Evolutionary conservation across 768 basidiomycete species (phyloP).

Genomic region (Butyriboletus loyo): DNA sequence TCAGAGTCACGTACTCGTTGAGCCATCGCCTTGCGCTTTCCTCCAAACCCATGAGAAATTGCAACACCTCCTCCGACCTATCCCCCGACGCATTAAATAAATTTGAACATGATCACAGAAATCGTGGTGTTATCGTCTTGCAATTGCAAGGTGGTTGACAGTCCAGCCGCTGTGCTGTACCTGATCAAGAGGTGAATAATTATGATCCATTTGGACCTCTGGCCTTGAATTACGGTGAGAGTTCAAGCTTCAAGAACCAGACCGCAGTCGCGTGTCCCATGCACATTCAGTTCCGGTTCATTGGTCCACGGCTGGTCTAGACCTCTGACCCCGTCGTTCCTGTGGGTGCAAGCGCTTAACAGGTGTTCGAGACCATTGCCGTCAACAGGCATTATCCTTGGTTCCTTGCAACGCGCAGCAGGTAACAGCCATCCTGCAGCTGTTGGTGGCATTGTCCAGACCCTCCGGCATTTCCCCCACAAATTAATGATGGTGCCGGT

Average conservation of each 20-base stretch:
- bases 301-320: constrained; percentile 9
- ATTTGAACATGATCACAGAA: not conserved
- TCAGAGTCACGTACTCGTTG: not conserved
- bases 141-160: not conserved
- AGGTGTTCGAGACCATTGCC: constrained; percentile 7
- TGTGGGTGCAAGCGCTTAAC: not conserved
- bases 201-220: not conserved
- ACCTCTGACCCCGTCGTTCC: not conserved
- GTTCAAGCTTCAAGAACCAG: not conserved
- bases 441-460: constrained; percentile 9
- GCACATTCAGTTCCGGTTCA: not conserved
- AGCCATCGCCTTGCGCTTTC: not conserved
- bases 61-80: not conserved
- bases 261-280: not conserved
- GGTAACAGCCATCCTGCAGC: not conserved
- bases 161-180: not conserved
- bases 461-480: not conserved
- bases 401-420: not conserved
- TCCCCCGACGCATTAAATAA: not conserved
- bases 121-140: not conserved
- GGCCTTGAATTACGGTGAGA: not conserved
- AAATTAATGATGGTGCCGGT: not conserved
- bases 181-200: not conserved
- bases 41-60: not conserved
- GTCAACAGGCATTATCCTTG: not conserved